Evolutionary conservation across 306 rosid species (phyloP).

Genomic region (Astragalus membranaceus): DNA sequence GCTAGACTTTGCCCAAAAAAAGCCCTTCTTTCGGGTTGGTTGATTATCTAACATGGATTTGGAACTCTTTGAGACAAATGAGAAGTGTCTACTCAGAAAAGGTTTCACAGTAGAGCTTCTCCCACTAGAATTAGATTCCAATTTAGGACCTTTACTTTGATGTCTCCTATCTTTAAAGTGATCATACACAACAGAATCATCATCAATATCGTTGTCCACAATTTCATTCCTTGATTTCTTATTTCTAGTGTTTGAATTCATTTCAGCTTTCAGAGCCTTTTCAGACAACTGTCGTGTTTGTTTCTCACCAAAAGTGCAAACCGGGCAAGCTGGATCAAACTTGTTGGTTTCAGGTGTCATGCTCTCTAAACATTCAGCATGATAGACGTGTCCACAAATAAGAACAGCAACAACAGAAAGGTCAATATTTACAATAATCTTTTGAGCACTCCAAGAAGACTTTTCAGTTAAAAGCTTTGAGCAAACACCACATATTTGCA

Average conservation of each 20-base stretch:
- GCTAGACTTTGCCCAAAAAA: conserved; percentile 87
- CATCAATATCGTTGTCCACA: conserved; percentile 54
- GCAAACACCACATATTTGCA: conserved; percentile 60
- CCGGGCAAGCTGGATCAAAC: conserved; percentile 83
- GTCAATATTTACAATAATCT: conserved; percentile 45
- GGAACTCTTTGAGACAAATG: conserved; percentile 75
- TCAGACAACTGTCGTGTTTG: conserved; percentile 58
- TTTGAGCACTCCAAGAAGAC: conserved; percentile 54
- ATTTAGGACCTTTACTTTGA: conserved; percentile 42
- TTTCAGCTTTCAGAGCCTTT: conserved; percentile 67
- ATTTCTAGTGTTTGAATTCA: conserved; percentile 58
- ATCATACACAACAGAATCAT: conserved; percentile 43
- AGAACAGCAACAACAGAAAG: conserved; percentile 72
- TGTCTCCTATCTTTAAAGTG: conserved; percentile 37
- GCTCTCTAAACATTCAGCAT: conserved; percentile 86
- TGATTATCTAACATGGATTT: conserved; percentile 45
- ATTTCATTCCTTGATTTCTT: conserved; percentile 53
- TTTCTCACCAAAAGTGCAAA: conserved; percentile 80
- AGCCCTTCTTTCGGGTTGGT: conserved; percentile 66
- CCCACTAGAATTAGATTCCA: conserved; percentile 60
- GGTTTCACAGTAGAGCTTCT: conserved; percentile 61
- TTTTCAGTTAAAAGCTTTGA: conserved; percentile 50
- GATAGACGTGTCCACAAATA: conserved; percentile 80
- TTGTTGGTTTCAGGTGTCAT: conserved; percentile 69
- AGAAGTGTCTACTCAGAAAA: conserved; percentile 72